These are phyloP conservation scores for Pseudogymnoascus sp. DNA, from an alignment of 2,329 filamentous ascomycete genomes.

Conservation along the genomic window DNA sequence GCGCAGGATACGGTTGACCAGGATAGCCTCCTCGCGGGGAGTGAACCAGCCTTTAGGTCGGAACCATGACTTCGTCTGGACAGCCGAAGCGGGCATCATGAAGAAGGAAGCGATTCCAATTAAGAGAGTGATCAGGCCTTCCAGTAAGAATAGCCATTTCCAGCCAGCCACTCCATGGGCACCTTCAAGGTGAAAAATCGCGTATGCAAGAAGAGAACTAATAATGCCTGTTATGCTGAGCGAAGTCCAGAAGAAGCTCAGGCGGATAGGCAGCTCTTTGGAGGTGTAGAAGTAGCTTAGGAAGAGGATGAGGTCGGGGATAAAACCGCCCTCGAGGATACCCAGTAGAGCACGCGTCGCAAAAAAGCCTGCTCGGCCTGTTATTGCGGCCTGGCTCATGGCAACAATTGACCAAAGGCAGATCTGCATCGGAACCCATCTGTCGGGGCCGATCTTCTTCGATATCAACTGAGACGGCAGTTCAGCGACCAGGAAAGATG, in stretches of 20 bases:
- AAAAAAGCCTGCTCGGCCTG: slow-evolving; percentile 31
- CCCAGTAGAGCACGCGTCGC: slow-evolving; percentile 43
- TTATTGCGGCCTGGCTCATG: slow-evolving; percentile 25
- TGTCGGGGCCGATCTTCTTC: slow-evolving; percentile 42
- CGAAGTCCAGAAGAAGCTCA: slow-evolving; percentile 66
- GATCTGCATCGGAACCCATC: slow-evolving; percentile 44
- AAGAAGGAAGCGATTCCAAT: slow-evolving; percentile 48
- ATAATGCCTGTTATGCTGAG: slow-evolving; percentile 34
- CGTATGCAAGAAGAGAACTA: slow-evolving; percentile 50
- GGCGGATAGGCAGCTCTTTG: slow-evolving; percentile 57
- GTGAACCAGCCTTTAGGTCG: slow-evolving; percentile 58
- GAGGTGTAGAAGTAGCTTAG: slow-evolving; percentile 71
- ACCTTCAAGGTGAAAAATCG: slow-evolving; percentile 44
- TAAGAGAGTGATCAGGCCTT: slow-evolving; percentile 46
- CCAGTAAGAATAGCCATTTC: slow-evolving; percentile 49
- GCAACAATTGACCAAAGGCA: slow-evolving; percentile 31
- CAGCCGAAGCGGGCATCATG: slow-evolving; percentile 53
- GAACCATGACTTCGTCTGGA: slow-evolving; percentile 48
- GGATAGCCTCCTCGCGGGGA: slow-evolving; percentile 57
- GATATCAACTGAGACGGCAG: slow-evolving; percentile 41
- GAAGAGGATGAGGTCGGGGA: slow-evolving; percentile 58
- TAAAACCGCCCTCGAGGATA: slow-evolving; percentile 51
- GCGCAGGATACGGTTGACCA: slow-evolving; percentile 53
- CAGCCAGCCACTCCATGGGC: slow-evolving; percentile 44
- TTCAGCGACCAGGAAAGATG: slow-evolving; percentile 38